Percentiles rank a stretch among this genome's conserved stretches.
Evolutionary conservation across 352 stramenopile genomes (phyloP).

Genomic region (Blastocystis sp.): DNA sequence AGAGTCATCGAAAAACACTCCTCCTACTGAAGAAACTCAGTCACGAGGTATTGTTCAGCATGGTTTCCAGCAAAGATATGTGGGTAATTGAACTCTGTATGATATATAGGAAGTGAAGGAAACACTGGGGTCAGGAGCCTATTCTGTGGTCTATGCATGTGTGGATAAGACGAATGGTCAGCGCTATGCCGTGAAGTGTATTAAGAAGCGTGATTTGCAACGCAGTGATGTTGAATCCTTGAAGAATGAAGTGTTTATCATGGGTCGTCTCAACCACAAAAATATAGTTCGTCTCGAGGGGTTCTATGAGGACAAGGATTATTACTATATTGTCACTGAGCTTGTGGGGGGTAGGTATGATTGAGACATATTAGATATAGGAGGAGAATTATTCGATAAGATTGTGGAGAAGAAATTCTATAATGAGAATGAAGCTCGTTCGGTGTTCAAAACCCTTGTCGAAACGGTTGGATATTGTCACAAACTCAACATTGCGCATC

Average conservation of each 20-base stretch:
- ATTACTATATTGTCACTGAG: conserved; percentile 96
- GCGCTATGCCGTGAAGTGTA: conserved; percentile 85
- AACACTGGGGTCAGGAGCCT: conserved; percentile 83
- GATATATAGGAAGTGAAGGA: conserved; percentile 75
- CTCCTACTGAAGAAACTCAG: background rate
- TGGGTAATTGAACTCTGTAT: background rate
- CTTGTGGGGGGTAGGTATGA: conserved; percentile 83
- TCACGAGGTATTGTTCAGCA: conserved; percentile 53
- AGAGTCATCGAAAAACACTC: background rate
- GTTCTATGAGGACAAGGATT: conserved; percentile 86
- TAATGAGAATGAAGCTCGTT: conserved; percentile 87
- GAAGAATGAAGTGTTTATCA: conserved; percentile 75
- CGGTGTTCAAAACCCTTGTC: conserved; percentile 84
- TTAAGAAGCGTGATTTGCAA: conserved; percentile 82
- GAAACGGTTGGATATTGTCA: conserved; percentile 87
- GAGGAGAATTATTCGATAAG: conserved; percentile 90
- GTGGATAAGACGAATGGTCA: conserved; percentile 80
- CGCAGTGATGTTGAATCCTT: conserved; percentile 81
- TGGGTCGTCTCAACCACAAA: conserved; percentile 83
- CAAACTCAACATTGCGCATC: conserved; percentile 84
- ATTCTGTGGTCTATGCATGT: conserved; percentile 81
- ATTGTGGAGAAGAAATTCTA: conserved; percentile 88
- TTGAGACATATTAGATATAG: conserved; percentile 7
- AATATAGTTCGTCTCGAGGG: conserved; percentile 88
- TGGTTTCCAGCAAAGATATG: conserved; percentile 43